Conservation (phyloP, 1,284 basidiomycete species). For the Malassezia obtusa region DNA sequence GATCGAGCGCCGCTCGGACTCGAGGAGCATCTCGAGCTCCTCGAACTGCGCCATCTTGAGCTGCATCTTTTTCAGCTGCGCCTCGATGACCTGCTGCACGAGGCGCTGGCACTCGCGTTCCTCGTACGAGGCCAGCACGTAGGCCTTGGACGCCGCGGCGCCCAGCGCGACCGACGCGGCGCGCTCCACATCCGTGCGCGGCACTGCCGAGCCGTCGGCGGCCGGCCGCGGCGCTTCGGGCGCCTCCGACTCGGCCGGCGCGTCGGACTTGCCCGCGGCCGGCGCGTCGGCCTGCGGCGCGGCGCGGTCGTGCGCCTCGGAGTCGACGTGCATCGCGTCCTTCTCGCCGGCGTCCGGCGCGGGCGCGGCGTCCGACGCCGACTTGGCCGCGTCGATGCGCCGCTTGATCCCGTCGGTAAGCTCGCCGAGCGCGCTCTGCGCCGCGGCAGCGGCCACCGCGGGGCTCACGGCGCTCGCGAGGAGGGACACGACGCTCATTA, state of each 20-base stretch:
- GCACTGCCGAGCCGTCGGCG: conserved; percentile 24
- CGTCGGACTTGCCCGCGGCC: neutral
- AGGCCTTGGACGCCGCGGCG: conserved; percentile 77
- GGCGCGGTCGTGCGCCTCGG: too few relatives aligned
- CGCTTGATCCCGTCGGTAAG: conserved; percentile 37
- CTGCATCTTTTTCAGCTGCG: conserved; percentile 75
- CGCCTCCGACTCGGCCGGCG: conserved; percentile 4
- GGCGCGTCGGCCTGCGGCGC: neutral
- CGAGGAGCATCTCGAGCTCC: conserved; percentile 41
- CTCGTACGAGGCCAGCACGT: conserved; percentile 71
- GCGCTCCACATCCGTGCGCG: conserved; percentile 34
- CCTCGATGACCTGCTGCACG: conserved; percentile 73
- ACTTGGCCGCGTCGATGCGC: conserved; percentile 24
- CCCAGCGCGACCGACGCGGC: conserved; percentile 55
- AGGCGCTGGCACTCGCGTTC: conserved; percentile 70
- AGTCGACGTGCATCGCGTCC: too few relatives aligned
- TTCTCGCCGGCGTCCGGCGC: conserved; percentile 11
- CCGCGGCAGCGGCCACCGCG: conserved; percentile 81
- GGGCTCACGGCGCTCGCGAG: conserved; percentile 84
- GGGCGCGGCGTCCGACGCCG: neutral
- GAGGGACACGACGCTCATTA: conserved; percentile 97
- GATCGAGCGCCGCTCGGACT: conserved; percentile 33
- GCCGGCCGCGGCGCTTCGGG: conserved; percentile 19
- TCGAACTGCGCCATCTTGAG: conserved; percentile 46
- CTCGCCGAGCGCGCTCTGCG: conserved; percentile 71